These are phyloP conservation scores for Penicillium longicatenatum DNA, from an alignment of 495 filamentous ascomycete species.

Conservation along the genomic window DNA sequence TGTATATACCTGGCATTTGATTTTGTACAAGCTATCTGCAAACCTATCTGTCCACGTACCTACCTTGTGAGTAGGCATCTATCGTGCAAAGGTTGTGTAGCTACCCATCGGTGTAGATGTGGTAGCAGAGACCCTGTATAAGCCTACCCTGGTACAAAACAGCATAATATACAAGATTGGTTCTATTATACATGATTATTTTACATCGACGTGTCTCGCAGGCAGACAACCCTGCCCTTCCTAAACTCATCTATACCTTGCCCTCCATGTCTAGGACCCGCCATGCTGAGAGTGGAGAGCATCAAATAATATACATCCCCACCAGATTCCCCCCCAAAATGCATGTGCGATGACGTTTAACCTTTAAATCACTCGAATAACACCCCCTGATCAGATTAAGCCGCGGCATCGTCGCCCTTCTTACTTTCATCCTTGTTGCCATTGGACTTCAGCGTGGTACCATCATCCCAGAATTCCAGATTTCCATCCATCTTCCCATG, in stretches of 20 bases:
- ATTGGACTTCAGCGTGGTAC: conserved; percentile 34
- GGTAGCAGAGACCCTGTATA: too few species aligned
- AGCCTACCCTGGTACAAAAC: too few species aligned
- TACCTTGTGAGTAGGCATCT: not conserved
- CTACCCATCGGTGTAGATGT: too few species aligned
- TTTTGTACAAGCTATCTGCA: conserved; percentile 2
- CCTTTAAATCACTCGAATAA: too few species aligned
- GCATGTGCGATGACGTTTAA: not conserved
- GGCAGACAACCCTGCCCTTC: conserved; percentile 2
- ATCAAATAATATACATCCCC: conserved; percentile 15
- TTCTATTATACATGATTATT: conserved; percentile 18
- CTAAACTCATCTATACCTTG: conserved; percentile 5
- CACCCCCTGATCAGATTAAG: not conserved
- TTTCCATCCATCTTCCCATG: conserved; percentile 52
- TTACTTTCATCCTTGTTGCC: conserved; percentile 2
- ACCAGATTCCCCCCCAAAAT: not conserved
- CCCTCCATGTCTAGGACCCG: conserved; percentile 27
- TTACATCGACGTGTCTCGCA: conserved; percentile 13
- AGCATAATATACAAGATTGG: not conserved
- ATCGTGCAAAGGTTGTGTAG: too few species aligned
- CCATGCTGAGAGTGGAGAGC: conserved; percentile 34
- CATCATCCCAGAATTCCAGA: conserved; percentile 72
- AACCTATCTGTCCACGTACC: not conserved
- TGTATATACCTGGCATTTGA: conserved; percentile 20
- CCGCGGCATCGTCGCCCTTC: not conserved